phyloP scores from a whole-genome alignment of 768 basidiomycete species.

The Holtermannia corniformis region DNA sequence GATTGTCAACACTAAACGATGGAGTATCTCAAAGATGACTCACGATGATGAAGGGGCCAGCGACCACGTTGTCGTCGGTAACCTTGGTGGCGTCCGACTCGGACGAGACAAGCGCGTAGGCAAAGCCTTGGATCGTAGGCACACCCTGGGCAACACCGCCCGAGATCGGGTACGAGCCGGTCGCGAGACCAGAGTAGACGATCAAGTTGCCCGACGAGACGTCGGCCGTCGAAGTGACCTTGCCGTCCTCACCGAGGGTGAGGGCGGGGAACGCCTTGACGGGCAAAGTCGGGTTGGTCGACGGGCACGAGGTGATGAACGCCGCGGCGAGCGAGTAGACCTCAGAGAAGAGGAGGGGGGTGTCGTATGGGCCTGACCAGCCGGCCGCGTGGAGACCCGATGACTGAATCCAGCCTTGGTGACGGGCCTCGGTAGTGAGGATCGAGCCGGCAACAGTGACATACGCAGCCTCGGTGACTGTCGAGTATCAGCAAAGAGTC shows the following conservation, averaged over 20 bases:
- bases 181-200: constrained; percentile 50
- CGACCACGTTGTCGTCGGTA: constrained; percentile 49
- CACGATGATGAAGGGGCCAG: constrained; percentile 50
- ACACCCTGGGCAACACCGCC: constrained; percentile 30
- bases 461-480: constrained; percentile 41
- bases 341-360: constrained; percentile 43
- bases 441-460: constrained; percentile 54
- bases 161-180: constrained; percentile 44
- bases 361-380: constrained; percentile 58
- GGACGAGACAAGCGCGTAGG: constrained; percentile 49
- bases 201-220: constrained; percentile 43
- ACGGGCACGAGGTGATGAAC: constrained; percentile 53
- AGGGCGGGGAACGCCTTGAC: constrained; percentile 52
- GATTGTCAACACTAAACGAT: not conserved
- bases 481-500: constrained; percentile 44
- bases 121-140: constrained; percentile 44
- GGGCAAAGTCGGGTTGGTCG: constrained; percentile 49
- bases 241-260: constrained; percentile 24
- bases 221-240: constrained; percentile 30
- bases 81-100: constrained; percentile 38
- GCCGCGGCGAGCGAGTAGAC: constrained; percentile 47
- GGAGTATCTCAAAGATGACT: not conserved
- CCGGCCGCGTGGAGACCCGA: constrained; percentile 47
- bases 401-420: constrained; percentile 55
- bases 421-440: constrained; percentile 55